Conservation (phyloP, 2,329 filamentous ascomycete species). For the Hysterium pulicare region DNA sequence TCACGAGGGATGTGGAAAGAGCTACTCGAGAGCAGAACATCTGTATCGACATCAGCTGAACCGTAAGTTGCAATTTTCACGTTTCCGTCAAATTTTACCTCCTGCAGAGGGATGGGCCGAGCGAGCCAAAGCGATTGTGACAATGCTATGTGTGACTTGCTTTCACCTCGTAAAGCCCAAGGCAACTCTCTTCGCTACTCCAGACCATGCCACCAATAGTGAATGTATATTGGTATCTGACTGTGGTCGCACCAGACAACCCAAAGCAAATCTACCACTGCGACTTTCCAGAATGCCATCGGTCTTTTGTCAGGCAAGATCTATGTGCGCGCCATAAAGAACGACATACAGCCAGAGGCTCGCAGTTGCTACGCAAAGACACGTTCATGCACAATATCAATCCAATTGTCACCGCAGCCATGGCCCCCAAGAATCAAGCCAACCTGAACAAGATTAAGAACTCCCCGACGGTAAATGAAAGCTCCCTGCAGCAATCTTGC, state of each 20-base stretch:
- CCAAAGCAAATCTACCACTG: constrained; percentile 95
- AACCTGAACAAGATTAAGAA: constrained; percentile 17
- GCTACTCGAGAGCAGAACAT: constrained; percentile 94
- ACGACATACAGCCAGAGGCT: constrained; percentile 60
- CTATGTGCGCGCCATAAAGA: constrained; percentile 68
- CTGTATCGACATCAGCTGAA: constrained; percentile 95
- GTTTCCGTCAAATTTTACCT: no score
- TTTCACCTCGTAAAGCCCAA: not conserved
- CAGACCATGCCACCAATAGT: not conserved
- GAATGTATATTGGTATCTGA: not conserved
- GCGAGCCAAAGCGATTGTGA: not conserved
- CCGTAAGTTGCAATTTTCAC: constrained; percentile 54
- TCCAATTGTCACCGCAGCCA: constrained; percentile 39
- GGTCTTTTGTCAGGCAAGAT: constrained; percentile 90
- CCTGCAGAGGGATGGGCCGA: not conserved
- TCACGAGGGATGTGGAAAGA: constrained; percentile 86
- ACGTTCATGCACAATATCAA: constrained; percentile 55
- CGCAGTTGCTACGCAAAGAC: constrained; percentile 72
- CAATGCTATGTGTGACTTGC: not conserved
- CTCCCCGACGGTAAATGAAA: constrained; percentile 21
- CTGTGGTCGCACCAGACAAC: constrained; percentile 56
- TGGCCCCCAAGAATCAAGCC: constrained; percentile 29
- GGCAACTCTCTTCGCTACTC: not conserved
- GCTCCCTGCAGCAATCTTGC: constrained; percentile 2
- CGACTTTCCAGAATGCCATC: constrained; percentile 85